phyloP scores from a whole-genome alignment of 768 basidiomycete species.

The Asterophora lycoperdoides region DNA sequence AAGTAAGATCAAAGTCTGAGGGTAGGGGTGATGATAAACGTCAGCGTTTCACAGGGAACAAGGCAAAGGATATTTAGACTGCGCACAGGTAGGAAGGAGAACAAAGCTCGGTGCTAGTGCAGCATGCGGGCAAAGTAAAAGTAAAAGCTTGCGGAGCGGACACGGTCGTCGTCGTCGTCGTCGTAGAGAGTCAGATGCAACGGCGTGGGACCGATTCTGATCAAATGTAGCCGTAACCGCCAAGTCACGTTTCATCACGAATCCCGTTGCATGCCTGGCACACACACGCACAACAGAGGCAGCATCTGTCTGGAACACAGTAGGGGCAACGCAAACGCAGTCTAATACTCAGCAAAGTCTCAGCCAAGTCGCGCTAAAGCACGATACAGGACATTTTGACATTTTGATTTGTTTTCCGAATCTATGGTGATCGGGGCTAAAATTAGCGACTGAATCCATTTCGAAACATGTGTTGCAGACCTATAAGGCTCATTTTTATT shows the following conservation, averaged over 20 bases:
- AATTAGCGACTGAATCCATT: no score
- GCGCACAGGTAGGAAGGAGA: background rate
- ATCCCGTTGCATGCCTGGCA: no score
- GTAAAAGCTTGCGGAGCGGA: background rate
- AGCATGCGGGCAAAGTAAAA: slow-evolving; percentile 14
- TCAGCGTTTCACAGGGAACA: slow-evolving; percentile 7
- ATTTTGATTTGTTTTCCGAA: no score
- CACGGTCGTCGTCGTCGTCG: slow-evolving; percentile 1
- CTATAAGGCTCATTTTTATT: no score
- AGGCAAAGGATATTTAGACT: background rate
- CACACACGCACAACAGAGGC: no score
- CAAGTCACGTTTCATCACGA: slow-evolving; percentile 9
- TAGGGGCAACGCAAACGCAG: no score
- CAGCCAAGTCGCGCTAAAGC: no score
- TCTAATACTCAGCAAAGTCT: no score
- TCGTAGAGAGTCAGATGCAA: background rate
- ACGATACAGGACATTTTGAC: no score
- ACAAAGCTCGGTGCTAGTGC: slow-evolving; percentile 1
- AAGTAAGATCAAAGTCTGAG: slow-evolving; percentile 15
- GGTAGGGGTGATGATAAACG: slow-evolving; percentile 8
- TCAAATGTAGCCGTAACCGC: slow-evolving; percentile 12
- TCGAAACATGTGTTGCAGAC: no score
- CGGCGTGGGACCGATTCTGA: slow-evolving; percentile 15
- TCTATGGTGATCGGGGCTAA: no score
- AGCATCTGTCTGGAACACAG: no score